Base-by-base conservation (phyloP, 108 stramenopile species). In the Cyclostephanos invisitatus region DNA sequence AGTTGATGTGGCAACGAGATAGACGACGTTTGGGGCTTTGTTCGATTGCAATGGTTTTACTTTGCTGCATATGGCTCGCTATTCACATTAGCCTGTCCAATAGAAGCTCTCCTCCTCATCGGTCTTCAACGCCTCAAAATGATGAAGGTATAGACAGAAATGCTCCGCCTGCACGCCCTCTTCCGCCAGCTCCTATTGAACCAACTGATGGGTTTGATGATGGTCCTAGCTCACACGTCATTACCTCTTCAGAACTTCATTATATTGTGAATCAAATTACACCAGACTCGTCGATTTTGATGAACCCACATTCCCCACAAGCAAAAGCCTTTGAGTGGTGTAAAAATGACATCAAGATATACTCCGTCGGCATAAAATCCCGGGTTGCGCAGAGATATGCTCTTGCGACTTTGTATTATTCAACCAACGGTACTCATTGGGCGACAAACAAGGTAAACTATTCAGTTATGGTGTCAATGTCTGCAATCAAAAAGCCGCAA, bases 361-460 rank as follows among this genome's bases (percentile, higher is more conserved):
- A 78, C 58, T 61, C 50, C 55, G 50, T 66, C n/a, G 55, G 64
- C 25, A 61, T 57, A 14, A 59, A 58, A 46, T 64, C 58, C 10
- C 69, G 78, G 17, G 40, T 85, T 3, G 68, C 76, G 15, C 79
- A 85, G 21, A 55, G 87, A 62, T 87, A 81, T 69, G 63, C 72
- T 37, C 68, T 85, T 25, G 87, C 80, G 17, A 73, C 74, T 8
- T 51, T 89, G 0, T 89, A 87, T 54, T 85, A 82, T 50, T 53
- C 82, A 53, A 83, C 85, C 18, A 78, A 83, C 50, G 85, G 84
- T 24, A 70, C 61, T 24, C 48, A 24, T 22, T 89, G 86, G 88
- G 18, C 61, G 61, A 84, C 58, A 21, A 64, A 59, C 22, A 64
- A 59, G 44, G 44, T 46, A 46, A 46, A 15, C 14, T 46, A 15